phyloP scores from a whole-genome alignment of 2,329 filamentous ascomycete genomes.

The Fusarium sp. region DNA sequence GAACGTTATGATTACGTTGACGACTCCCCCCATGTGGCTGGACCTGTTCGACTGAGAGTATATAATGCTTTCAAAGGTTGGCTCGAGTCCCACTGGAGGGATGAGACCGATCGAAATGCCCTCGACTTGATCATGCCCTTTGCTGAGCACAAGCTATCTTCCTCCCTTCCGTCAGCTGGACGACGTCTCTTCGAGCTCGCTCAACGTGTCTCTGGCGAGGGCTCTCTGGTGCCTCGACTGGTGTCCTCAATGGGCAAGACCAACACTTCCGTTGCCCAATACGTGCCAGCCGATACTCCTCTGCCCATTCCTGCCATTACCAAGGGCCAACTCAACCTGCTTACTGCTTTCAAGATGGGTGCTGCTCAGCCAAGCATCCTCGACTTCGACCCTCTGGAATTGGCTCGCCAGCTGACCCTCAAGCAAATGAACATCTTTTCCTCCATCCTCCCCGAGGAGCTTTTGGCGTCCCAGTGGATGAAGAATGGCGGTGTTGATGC shows the following conservation, averaged over 20 bases:
- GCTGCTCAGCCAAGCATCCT: conserved; percentile 76
- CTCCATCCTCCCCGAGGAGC: conserved; percentile 88
- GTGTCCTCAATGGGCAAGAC: conserved; percentile 90
- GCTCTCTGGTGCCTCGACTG: conserved; percentile 81
- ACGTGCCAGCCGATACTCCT: conserved; percentile 74
- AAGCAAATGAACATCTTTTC: conserved; percentile 94
- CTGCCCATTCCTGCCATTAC: conserved; percentile 75
- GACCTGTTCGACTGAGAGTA: conserved; percentile 85
- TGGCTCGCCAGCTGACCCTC: conserved; percentile 91
- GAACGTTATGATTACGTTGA: conserved; percentile 92
- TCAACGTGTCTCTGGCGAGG: conserved; percentile 77
- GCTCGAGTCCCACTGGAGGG: conserved; percentile 95
- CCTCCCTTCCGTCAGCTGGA: conserved; percentile 77
- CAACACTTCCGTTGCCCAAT: conserved; percentile 76
- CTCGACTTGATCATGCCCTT: conserved; percentile 81
- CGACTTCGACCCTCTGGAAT: conserved; percentile 89
- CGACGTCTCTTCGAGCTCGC: conserved; percentile 82
- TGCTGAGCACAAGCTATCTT: conserved; percentile 74
- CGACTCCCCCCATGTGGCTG: conserved; percentile 76
- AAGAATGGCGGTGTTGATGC: conserved; percentile 83
- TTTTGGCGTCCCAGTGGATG: conserved; percentile 92
- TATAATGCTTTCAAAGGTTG: conserved; percentile 98
- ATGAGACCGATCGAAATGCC: conserved; percentile 79
- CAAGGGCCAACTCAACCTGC: conserved; percentile 77
- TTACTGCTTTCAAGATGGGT: conserved; percentile 79